A percentile compares a stretch with the other conserved stretches of the same genome.
phyloP scores from a whole-genome alignment of 2,329 filamentous ascomycete genomes.

The Lasiodiplodia gonubiensis region DNA sequence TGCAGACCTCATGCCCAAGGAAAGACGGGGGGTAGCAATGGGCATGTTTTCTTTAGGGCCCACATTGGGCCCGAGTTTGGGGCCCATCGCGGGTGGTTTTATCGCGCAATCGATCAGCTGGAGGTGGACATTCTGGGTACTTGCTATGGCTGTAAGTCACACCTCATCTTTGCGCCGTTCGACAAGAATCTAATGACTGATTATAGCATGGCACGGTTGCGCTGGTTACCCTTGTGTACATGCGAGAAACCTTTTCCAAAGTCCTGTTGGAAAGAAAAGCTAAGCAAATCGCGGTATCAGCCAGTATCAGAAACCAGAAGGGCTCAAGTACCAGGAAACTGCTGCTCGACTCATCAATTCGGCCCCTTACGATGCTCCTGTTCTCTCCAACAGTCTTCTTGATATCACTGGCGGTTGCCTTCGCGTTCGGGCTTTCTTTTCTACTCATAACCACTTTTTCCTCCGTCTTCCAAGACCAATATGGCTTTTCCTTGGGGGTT shows the following conservation, averaged over 20 bases:
- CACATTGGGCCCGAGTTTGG: constrained; percentile 52
- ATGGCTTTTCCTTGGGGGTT: constrained; percentile 14
- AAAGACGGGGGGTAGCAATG: constrained; percentile 57
- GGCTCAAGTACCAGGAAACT: constrained; percentile 34
- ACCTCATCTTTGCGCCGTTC: neutral
- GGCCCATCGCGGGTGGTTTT: constrained; percentile 43
- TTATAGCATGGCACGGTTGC: neutral
- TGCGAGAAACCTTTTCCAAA: constrained; percentile 60
- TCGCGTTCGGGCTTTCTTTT: constrained; percentile 33
- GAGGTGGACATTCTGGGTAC: constrained; percentile 7
- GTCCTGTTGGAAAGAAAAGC: constrained; percentile 59
- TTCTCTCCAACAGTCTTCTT: constrained; percentile 34
- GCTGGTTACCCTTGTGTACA: constrained; percentile 58
- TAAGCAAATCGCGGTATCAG: constrained; percentile 46
- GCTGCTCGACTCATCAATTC: constrained; percentile 33
- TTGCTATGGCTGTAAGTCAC: neutral
- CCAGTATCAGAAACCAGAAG: constrained; percentile 50
- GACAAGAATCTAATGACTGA: constrained; percentile 29
- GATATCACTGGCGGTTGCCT: constrained; percentile 28
- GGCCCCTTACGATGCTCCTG: constrained; percentile 36
- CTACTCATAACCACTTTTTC: constrained; percentile 34
- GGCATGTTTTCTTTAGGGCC: constrained; percentile 57
- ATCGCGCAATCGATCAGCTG: neutral
- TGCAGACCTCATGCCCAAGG: constrained; percentile 56
- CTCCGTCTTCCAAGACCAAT: constrained; percentile 23